Base-by-base conservation (phyloP, 495 filamentous ascomycete species). In the Letharia columbiana region DNA sequence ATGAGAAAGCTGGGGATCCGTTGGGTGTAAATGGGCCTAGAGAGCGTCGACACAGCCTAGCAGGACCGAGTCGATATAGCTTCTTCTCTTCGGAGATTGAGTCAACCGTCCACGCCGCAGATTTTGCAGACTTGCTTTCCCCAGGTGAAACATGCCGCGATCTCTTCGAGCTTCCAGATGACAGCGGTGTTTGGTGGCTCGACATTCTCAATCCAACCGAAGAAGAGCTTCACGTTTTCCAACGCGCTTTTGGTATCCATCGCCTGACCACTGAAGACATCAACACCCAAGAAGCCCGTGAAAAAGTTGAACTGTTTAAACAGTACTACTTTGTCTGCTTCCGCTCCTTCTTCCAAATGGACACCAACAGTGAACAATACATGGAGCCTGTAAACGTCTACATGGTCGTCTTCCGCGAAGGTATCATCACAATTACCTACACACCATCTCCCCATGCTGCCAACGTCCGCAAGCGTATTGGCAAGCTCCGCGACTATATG, bases 251-350 rank as follows among this genome's bases (percentile, higher is more conserved):
- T 73, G 88, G 88, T 11, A 89, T 97, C 60, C 93, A 98, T 75
- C 93, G 91, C 7, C 75, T 98, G 76, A 97, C 93, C 13, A 88
- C 89, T 23, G 93, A 98, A 77, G 93, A 98, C 80, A 96, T 98
- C 67, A 84, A 87, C 44, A 94, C 88, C 4, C 91, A 96, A 73
- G 93, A 98, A 78, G 87, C 91, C 20, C 91, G 93, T 33, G 93
- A 98, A 78, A 98, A 98, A 78, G 96, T 98, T 44, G 94, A 98
- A 75, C 85, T 98, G 42, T 98, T 98, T 78, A 88, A 91, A 39
- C 88, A 90, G 58, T 98, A 98, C 79, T 98, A 98, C 73, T 96
- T 98, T 72, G 91, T 96, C 61, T 96, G 90, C 74, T 98, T 98
- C 83, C 87, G 93, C 40, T 95, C 91, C 2, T 98, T 97, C 76